A percentile compares a stretch with the other conserved stretches of the same genome.
Evolutionary conservation across 352 stramenopile species (phyloP).

Genomic region (Bremia lactucae): DNA sequence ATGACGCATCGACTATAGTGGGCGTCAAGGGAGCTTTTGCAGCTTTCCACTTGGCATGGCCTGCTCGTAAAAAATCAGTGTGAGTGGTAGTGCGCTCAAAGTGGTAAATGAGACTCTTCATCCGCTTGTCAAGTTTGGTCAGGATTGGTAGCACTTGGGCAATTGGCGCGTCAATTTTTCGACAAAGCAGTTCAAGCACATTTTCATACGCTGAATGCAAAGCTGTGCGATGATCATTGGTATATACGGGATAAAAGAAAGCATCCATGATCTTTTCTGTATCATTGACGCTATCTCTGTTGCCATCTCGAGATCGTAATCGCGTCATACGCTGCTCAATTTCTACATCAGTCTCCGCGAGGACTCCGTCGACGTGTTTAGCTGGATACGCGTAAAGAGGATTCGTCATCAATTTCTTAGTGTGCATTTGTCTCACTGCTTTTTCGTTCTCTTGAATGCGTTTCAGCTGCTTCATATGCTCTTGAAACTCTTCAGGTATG

Average conservation of each 20-base stretch:
- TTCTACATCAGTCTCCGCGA: slow-evolving; percentile 33
- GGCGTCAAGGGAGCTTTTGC: not conserved
- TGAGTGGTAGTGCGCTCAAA: slow-evolving; percentile 16
- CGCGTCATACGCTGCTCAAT: slow-evolving; percentile 41
- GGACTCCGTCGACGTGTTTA: slow-evolving; percentile 39
- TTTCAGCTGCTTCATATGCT: slow-evolving; percentile 38
- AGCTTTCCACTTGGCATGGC: slow-evolving; percentile 9
- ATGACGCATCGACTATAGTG: slow-evolving; percentile 3
- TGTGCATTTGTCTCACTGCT: slow-evolving; percentile 6
- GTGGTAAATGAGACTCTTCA: slow-evolving; percentile 20
- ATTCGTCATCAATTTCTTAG: slow-evolving; percentile 16
- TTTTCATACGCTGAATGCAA: slow-evolving; percentile 52
- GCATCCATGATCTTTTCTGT: slow-evolving; percentile 9
- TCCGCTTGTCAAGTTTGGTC: slow-evolving; percentile 21
- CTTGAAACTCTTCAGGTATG: slow-evolving; percentile 30
- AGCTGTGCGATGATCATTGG: slow-evolving; percentile 1
- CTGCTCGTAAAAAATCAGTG: slow-evolving; percentile 6
- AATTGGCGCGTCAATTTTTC: slow-evolving; percentile 54
- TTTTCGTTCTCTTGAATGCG: slow-evolving; percentile 9
- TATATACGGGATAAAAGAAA: slow-evolving; percentile 44
- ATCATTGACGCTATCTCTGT: slow-evolving; percentile 1
- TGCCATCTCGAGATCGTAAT: slow-evolving; percentile 13
- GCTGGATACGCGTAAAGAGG: slow-evolving; percentile 37
- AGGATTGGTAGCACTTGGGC: slow-evolving; percentile 24
- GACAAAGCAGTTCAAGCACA: slow-evolving; percentile 45